These are phyloP conservation scores for Blastobotrys parvus DNA, from an alignment of 805 yeast genomes.

Conservation along the genomic window DNA sequence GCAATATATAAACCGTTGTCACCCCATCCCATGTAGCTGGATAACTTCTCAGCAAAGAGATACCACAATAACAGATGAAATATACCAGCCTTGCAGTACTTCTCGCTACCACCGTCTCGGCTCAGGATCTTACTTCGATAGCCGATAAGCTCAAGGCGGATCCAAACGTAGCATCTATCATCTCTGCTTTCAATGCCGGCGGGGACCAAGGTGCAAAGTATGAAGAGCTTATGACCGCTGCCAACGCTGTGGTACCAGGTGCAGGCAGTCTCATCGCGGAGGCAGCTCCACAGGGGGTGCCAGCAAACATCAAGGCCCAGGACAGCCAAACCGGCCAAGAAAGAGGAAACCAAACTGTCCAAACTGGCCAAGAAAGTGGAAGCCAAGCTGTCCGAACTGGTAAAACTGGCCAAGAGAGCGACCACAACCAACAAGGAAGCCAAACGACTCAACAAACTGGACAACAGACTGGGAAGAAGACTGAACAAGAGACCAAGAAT, in stretches of 20 bases:
- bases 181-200: slow-evolving; percentile 1
- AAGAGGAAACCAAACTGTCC: not conserved
- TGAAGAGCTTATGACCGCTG: slow-evolving; percentile 12
- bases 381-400: not conserved
- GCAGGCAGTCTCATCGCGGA: slow-evolving; percentile 12
- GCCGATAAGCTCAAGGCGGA: not conserved
- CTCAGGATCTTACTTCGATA: not conserved
- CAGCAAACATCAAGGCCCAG: slow-evolving; percentile 5
- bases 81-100: not conserved
- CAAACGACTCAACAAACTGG: slow-evolving; percentile 7
- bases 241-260: slow-evolving; percentile 14
- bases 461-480: not conserved
- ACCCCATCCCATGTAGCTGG: too few species aligned
- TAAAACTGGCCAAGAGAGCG: not conserved
- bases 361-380: not conserved
- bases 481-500: too few species aligned
- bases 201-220: slow-evolving; percentile 7
- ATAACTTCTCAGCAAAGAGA: too few species aligned
- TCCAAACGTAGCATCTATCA: not conserved
- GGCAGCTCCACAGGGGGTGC: slow-evolving; percentile 1
- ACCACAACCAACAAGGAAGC: not conserved
- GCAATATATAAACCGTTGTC: too few species aligned
- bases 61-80: too few species aligned
- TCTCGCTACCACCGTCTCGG: not conserved
- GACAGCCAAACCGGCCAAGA: slow-evolving; percentile 2